A percentile compares a stretch with the other conserved stretches of the same genome.
Evolutionary conservation across 2,329 filamentous ascomycete species (phyloP).

Genomic region (Ophiostoma angusticollis): DNA sequence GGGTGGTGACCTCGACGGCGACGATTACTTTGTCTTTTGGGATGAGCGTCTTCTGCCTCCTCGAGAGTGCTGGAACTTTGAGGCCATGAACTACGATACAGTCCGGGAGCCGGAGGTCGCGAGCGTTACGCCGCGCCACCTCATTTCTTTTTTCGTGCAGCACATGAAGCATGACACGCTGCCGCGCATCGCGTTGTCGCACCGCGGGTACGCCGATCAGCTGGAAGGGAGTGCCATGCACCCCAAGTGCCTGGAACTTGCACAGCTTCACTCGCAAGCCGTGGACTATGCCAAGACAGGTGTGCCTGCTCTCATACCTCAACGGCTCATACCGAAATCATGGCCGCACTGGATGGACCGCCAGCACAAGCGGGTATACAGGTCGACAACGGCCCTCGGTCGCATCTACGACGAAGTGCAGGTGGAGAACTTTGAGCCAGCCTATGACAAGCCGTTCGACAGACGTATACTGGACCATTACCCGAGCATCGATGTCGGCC

Average conservation of each 20-base stretch:
- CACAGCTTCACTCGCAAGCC: slow-evolving; percentile 72
- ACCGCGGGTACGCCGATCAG: slow-evolving; percentile 64
- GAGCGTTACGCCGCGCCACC: slow-evolving; percentile 57
- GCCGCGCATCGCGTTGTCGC: slow-evolving; percentile 65
- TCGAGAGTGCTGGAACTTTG: slow-evolving; percentile 44
- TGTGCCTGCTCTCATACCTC: slow-evolving; percentile 54
- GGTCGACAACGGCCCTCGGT: slow-evolving; percentile 61
- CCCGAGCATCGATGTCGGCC: slow-evolving; percentile 32
- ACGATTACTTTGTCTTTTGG: slow-evolving; percentile 94
- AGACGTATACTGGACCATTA: slow-evolving; percentile 55
- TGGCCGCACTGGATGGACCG: slow-evolving; percentile 91
- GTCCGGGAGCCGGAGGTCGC: slow-evolving; percentile 42
- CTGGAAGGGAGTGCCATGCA: slow-evolving; percentile 51
- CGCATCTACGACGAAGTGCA: slow-evolving; percentile 67
- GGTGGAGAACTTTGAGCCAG: slow-evolving; percentile 55
- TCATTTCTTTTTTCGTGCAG: slow-evolving; percentile 74
- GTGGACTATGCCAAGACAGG: slow-evolving; percentile 95
- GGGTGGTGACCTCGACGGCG: slow-evolving; percentile 87
- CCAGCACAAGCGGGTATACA: slow-evolving; percentile 42
- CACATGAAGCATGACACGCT: slow-evolving; percentile 89
- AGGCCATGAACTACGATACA: slow-evolving; percentile 65
- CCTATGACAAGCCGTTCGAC: slow-evolving; percentile 65
- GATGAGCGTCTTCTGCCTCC: slow-evolving; percentile 58
- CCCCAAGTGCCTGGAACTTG: slow-evolving; percentile 57
- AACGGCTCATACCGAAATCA: slow-evolving; percentile 41